Conservation (phyloP, 1,139 yeast species). For the Suhomyces yuchorum region DNA sequence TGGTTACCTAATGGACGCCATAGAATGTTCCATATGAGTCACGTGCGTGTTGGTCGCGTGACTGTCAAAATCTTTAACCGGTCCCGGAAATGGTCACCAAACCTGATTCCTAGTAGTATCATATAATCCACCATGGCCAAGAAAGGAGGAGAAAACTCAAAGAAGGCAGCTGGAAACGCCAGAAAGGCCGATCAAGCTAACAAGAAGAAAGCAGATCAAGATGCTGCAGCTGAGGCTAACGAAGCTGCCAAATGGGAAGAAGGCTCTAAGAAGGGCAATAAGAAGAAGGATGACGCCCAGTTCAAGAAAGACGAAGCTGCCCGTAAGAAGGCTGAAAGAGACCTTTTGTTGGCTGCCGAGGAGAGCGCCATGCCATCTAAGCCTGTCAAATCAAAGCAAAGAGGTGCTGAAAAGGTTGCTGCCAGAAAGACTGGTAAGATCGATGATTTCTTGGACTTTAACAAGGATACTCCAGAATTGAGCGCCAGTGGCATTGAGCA, state of each 20-base stretch:
- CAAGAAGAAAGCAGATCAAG: slow-evolving; percentile 58
- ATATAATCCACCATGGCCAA: slow-evolving; percentile 52
- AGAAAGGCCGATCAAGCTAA: slow-evolving; percentile 65
- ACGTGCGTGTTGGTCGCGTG: neutral
- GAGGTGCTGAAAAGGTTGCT: slow-evolving; percentile 75
- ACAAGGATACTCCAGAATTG: slow-evolving; percentile 53
- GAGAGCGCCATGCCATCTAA: slow-evolving; percentile 64
- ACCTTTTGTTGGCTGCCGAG: slow-evolving; percentile 60
- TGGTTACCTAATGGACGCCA: too few relatives aligned
- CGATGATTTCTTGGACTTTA: slow-evolving; percentile 60
- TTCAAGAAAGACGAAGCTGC: slow-evolving; percentile 66
- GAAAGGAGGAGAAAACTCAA: slow-evolving; percentile 57
- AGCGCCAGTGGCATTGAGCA: slow-evolving; percentile 76
- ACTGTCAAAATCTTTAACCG: neutral
- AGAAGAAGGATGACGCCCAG: slow-evolving; percentile 67
- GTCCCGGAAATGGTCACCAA: neutral
- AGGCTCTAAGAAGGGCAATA: slow-evolving; percentile 70
- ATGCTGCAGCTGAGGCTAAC: slow-evolving; percentile 48
- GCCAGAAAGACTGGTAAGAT: slow-evolving; percentile 64
- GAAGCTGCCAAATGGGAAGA: slow-evolving; percentile 72
- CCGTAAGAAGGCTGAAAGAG: slow-evolving; percentile 65
- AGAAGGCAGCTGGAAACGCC: slow-evolving; percentile 72
- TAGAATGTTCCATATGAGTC: neutral
- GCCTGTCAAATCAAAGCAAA: slow-evolving; percentile 52
- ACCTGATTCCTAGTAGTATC: neutral